Percentiles rank a stretch among this genome's conserved stretches.
Evolutionary conservation across 768 basidiomycete genomes (phyloP).

Genomic region (Suillus brevipes): DNA sequence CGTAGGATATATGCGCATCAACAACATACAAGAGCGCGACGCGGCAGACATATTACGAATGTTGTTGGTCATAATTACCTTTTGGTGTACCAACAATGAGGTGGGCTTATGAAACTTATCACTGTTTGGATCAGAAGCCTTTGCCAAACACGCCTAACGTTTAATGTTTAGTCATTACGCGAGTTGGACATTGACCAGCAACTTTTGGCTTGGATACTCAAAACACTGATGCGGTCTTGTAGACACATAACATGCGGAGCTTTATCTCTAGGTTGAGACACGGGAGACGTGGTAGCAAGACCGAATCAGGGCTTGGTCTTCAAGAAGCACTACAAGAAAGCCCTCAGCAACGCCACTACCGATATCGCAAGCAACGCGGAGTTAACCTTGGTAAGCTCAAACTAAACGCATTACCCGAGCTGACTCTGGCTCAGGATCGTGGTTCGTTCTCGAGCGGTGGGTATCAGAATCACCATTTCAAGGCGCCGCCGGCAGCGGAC

Average conservation of each 20-base stretch:
- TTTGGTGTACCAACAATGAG: not conserved
- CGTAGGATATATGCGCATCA: not conserved
- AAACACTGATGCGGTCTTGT: not conserved
- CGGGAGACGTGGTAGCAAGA: not conserved
- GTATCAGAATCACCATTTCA: conserved; percentile 61
- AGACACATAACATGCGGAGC: not conserved
- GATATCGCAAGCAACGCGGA: conserved; percentile 75
- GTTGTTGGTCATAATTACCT: not conserved
- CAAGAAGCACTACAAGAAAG: not conserved
- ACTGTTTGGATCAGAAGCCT: conserved; percentile 5
- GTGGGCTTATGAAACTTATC: not conserved
- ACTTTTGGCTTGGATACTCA: not conserved
- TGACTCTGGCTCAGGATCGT: conserved; percentile 49
- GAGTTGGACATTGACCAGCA: not conserved
- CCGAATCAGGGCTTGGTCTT: not conserved
- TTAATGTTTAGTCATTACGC: not conserved
- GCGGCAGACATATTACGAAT: not conserved
- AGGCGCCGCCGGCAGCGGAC: conserved; percentile 49
- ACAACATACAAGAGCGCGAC: not conserved
- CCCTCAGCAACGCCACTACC: conserved; percentile 34
- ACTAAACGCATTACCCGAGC: conserved; percentile 5
- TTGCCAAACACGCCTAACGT: conserved; percentile 6
- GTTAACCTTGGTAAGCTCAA: conserved; percentile 69
- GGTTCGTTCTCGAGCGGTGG: conserved; percentile 83
- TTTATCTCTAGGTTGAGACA: not conserved